Evolutionary conservation across 2,329 filamentous ascomycete genomes (phyloP), one percentile per base, ranked within the genome.

Genomic region (Karstenula rhodostoma): DNA sequence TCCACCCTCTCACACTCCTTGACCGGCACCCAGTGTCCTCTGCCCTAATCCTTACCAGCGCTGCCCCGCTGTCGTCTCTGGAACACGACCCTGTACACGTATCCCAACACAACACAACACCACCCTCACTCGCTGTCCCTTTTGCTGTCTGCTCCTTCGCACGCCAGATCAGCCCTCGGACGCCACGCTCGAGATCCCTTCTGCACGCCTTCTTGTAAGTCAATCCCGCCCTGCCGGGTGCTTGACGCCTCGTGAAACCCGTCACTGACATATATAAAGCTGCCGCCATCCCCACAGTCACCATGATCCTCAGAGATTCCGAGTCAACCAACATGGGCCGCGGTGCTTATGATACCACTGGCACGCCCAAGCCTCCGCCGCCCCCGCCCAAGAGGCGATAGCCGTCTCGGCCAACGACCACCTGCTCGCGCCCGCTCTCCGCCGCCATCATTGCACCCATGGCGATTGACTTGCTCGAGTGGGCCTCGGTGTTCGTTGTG

Each of bases 341-440:
- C 66, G 81, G 81, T 62, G 80, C 80, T 62, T 83, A 83, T 72
- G 81, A 83, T 68, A 82, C 80, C 29, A 82, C 80, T n/a, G 80
- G 80, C 63, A 79, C 80, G n/a, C 77, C 79, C 53, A 81, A 81
- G 72, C 80, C 80, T 2, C 76, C 77, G 57, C 78, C 78, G 40
- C 76, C 75, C 44, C 78, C 76, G 54, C 76, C 79, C 47, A 78
- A 80, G 68, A 69, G 69, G 66, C 68, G 72, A 75, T 78, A 77
- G 71, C 60, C 49, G 62, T 29, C 46, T 27, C 32, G 47, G 43
- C 44, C 57, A 53, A 59, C 49, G 37, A 33, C 50, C 29, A 23
- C 35, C 53, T 53, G 37, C 51, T 54, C 13, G 22, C 17, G 10
- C n/a, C n/a, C 51, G 17, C 51, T 35, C 42, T n/a, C 25, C 1